Evolutionary conservation across 2,329 filamentous ascomycete species (phyloP), one percentile per base, ranked within the genome.

Genomic region (Venturia carpophila): DNA sequence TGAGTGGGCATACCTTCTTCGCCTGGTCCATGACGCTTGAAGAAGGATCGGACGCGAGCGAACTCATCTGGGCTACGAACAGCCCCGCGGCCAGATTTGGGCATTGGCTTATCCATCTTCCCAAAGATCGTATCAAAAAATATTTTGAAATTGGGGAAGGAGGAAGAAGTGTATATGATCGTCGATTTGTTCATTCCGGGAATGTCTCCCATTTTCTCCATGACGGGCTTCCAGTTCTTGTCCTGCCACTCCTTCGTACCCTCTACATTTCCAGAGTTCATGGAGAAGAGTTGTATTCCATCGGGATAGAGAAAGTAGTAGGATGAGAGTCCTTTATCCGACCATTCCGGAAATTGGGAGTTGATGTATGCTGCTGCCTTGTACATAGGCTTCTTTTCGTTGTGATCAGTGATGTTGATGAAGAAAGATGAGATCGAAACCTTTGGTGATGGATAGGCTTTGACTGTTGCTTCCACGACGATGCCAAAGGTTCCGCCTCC

Each of bases 401-500:
- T 58, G 34, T 58, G 42, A 19, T 63, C 39, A 10, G 65, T 64
- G 15, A 47, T 21, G 34, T 66, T 64, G 62, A 64, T 47, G 42
- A 37, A 60, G 24, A 47, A 60, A 10, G 17, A 24, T 30, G 30
- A 21, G 9, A 21, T 41, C 7, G 62, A 34, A 9, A 66, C 60
- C 43, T 55, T 49, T 13, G 64, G 61, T 9, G 64, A 60, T 15
- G 67, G 62, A 63, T 71, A 69, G n/a, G 70, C 72, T 64, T 70
- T 71, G 5, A 73, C 68, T 2, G 73, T 75, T 41, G 73, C 49
- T 0, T 72, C 71, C 19, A 72, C 61, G 11, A 73, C 71, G 19
- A 75, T 69, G 13, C 68, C 74, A 63, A 71, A 75, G 0, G 71
- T 73, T 30, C 65, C 63, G 19, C 71, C 61, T 43, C 37, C 41